Conservation (phyloP, 1,284 basidiomycete genomes). For the Moesziomyces globuligerus region DNA sequence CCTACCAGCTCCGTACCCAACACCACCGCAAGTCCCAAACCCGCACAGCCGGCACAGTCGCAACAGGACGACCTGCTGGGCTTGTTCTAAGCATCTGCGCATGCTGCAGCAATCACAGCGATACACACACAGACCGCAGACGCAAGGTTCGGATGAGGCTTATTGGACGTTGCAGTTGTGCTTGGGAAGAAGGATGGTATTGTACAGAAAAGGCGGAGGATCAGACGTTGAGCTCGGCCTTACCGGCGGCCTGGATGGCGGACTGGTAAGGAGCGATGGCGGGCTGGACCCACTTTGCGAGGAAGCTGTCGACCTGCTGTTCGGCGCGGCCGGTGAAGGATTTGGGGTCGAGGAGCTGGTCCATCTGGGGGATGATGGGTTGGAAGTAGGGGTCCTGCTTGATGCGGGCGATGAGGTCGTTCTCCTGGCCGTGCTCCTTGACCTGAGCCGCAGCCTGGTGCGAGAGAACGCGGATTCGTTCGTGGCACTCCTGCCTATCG, state of each 20-base stretch:
- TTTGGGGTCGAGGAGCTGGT: conserved; percentile 62
- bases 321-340: conserved; percentile 59
- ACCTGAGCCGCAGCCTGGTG: conserved; percentile 95
- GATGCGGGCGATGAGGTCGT: conserved; percentile 93
- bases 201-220: conserved; percentile 1
- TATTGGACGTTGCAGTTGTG: neutral
- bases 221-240: conserved; percentile 70
- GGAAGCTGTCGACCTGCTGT: conserved; percentile 72
- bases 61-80: conserved; percentile 46
- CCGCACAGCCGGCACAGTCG: conserved; percentile 7
- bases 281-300: conserved; percentile 88
- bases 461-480: conserved; percentile 93
- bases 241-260: conserved; percentile 74
- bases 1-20: neutral
- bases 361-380: conserved; percentile 71
- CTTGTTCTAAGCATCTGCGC: conserved; percentile 27
- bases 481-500: conserved; percentile 95
- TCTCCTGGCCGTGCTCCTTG: conserved; percentile 92
- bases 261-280: conserved; percentile 76
- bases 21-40: conserved; percentile 4
- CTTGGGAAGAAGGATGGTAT: conserved; percentile 1
- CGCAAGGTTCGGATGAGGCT: neutral
- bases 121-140: neutral
- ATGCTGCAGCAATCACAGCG: neutral
- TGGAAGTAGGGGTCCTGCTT: conserved; percentile 75